These are phyloP conservation scores for Kickxella alabastrina DNA, from an alignment of 192 early-diverging fungal species.

Conservation along the genomic window DNA sequence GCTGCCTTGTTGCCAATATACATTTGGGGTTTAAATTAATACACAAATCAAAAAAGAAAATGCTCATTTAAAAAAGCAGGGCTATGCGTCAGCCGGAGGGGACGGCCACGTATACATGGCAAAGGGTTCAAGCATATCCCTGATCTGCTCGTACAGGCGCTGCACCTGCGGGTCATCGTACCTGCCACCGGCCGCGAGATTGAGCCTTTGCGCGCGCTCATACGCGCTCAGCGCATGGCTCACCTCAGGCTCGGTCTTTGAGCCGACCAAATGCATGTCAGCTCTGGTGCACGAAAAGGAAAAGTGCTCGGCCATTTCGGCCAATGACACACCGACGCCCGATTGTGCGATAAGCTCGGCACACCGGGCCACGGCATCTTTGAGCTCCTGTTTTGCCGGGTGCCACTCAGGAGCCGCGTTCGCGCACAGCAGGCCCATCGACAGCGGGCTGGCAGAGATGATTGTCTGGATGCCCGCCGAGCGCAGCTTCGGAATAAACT, in stretches of 20 bases:
- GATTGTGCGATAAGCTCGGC: conserved; percentile 29
- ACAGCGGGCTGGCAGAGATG: conserved; percentile 66
- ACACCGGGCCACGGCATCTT: conserved; percentile 51
- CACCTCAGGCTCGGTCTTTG: conserved; percentile 25
- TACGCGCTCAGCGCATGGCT: conserved; percentile 24
- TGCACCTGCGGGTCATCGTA: conserved; percentile 12
- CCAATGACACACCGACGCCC: conserved; percentile 37
- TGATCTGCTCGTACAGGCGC: conserved; percentile 13
- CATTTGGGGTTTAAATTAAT: too few relatives aligned
- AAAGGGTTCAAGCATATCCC: conserved; percentile 27
- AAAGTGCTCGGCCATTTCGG: conserved; percentile 55
- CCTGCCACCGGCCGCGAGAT: conserved; percentile 6
- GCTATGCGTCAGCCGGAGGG: conserved; percentile 26
- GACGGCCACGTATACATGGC: conserved; percentile 41
- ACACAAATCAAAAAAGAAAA: background rate
- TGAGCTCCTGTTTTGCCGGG: conserved; percentile 57
- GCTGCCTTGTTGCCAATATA: too few relatives aligned
- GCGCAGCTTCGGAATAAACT: conserved; percentile 54
- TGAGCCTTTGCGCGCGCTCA: conserved; percentile 3
- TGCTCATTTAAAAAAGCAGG: background rate
- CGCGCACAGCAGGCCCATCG: conserved; percentile 64
- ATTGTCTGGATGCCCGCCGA: conserved; percentile 55
- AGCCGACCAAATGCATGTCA: conserved; percentile 41
- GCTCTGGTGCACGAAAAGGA: conserved; percentile 19
- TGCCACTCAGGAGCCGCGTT: conserved; percentile 63